These are phyloP conservation scores for Cyclotella choctawhatcheeana DNA, from an alignment of 108 stramenopile genomes.

Conservation along the genomic window DNA sequence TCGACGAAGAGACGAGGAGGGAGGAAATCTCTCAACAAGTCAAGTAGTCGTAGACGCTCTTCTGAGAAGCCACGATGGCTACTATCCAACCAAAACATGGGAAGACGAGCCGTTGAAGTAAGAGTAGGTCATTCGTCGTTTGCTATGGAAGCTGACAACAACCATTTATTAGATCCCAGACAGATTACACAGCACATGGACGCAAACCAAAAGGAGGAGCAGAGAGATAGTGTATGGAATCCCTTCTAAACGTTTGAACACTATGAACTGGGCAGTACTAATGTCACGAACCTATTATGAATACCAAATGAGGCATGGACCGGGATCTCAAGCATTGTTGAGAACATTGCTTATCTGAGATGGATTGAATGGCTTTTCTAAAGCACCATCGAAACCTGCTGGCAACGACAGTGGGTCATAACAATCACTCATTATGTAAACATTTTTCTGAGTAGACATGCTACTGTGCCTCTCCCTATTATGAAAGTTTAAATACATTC, in stretches of 20 bases:
- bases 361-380: slow-evolving; percentile 54
- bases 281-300: too few relatives aligned
- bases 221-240: slow-evolving; percentile 22
- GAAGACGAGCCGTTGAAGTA: slow-evolving; percentile 29
- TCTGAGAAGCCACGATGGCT: slow-evolving; percentile 29
- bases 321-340: slow-evolving; percentile 1
- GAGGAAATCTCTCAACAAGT: neutral
- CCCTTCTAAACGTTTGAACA: too few relatives aligned
- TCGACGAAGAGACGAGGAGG: neutral
- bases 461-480: slow-evolving; percentile 68
- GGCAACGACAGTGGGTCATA: slow-evolving; percentile 35
- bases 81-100: slow-evolving; percentile 29
- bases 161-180: neutral
- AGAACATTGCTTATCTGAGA: slow-evolving; percentile 5
- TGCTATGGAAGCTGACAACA: neutral
- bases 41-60: slow-evolving; percentile 1
- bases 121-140: neutral
- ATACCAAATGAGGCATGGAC: neutral
- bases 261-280: too few relatives aligned
- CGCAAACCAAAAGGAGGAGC: neutral
- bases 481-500: too few relatives aligned
- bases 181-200: neutral
- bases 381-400: slow-evolving; percentile 65
- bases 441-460: slow-evolving; percentile 61
- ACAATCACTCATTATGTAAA: slow-evolving; percentile 45